A percentile compares a stretch with the other conserved stretches of the same genome.
phyloP scores from a whole-genome alignment of 306 rosid genomes.

The Argentina anserina region DNA sequence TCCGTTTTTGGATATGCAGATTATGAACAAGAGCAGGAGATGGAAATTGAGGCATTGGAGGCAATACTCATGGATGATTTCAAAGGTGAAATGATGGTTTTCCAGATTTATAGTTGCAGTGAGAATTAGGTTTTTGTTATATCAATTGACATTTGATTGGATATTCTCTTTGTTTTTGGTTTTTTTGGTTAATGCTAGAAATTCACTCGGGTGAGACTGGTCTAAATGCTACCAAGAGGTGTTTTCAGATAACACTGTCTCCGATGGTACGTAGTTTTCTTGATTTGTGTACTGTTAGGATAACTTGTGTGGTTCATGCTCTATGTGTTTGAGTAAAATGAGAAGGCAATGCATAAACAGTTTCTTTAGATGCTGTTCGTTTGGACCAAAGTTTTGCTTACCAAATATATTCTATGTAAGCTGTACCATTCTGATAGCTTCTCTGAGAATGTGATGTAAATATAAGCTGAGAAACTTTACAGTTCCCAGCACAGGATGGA shows the following conservation, averaged over 20 bases:
- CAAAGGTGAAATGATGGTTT: conserved; percentile 52
- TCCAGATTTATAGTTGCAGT: neutral
- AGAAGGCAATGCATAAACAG: neutral
- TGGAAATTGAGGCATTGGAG: conserved; percentile 97
- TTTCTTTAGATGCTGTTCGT: neutral
- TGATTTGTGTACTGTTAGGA: neutral
- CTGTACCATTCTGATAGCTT: neutral
- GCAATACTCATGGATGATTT: conserved; percentile 97
- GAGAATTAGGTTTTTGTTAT: neutral
- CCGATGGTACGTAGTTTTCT: conserved; percentile 52
- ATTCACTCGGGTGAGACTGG: conserved; percentile 97
- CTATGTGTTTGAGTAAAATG: neutral
- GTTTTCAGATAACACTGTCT: conserved; percentile 68
- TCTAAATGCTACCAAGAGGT: conserved; percentile 62
- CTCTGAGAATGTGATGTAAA: neutral
- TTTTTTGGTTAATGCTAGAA: conserved; percentile 40
- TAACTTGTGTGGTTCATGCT: neutral
- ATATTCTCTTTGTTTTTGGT: conserved; percentile 18
- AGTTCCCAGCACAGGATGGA: neutral
- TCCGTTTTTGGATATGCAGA: conserved; percentile 33
- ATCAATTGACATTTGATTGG: conserved; percentile 4
- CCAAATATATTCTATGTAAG: too few relatives aligned
- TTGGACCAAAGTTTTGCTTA: neutral
- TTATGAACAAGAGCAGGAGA: conserved; percentile 77
- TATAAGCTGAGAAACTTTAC: neutral